Percentiles rank a stretch among this genome's conserved stretches.
phyloP scores from a whole-genome alignment of 345 rosid species.

The Eucalyptus sp. region DNA sequence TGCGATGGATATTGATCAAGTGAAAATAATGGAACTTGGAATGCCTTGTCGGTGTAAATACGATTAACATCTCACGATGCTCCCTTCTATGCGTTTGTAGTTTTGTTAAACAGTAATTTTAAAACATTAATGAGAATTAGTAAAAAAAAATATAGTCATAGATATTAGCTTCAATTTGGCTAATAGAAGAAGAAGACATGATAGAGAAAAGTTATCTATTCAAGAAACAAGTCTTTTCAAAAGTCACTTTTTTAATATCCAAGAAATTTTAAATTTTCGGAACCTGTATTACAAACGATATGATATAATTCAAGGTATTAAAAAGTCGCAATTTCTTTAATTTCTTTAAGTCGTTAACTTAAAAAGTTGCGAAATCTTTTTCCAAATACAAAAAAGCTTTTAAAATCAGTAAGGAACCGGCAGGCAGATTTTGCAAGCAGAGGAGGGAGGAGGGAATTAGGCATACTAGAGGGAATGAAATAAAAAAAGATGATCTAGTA shows the following conservation, averaged over 20 bases:
- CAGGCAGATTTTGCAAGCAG: neutral
- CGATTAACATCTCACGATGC: neutral
- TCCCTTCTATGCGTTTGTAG: neutral
- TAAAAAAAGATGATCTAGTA: neutral
- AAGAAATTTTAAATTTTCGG: neutral
- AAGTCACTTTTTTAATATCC: no score
- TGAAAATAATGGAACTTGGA: neutral
- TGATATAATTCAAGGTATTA: neutral
- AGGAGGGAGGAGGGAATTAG: neutral
- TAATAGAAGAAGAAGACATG: neutral
- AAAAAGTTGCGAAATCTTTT: neutral
- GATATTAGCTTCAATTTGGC: neutral
- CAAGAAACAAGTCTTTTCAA: neutral
- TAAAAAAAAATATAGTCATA: neutral
- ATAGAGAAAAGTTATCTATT: neutral
- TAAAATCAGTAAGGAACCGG: neutral
- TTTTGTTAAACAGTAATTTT: neutral
- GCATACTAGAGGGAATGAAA: neutral
- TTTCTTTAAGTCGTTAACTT: neutral
- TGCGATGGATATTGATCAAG: neutral
- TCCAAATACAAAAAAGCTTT: neutral
- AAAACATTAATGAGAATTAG: neutral
- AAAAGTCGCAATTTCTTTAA: neutral
- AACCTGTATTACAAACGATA: neutral
- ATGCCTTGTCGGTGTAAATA: neutral